Conservation (phyloP, 1,284 basidiomycete species). For the Porodaedalea pini region DNA sequence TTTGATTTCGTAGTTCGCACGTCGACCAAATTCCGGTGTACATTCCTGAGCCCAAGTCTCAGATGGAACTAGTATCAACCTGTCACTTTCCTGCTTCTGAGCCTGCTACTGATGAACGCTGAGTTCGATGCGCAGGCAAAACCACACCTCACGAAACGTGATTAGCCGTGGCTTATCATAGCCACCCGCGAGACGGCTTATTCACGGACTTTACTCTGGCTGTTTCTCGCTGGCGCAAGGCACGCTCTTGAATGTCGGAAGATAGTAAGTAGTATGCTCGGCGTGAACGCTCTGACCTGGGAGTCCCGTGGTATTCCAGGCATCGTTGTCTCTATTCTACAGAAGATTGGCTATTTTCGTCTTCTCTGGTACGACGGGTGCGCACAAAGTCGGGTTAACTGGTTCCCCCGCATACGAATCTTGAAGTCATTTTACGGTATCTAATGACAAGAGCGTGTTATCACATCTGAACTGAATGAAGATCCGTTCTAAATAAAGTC, state of each 20-base stretch:
- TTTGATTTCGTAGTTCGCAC: not conserved
- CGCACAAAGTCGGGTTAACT: not conserved
- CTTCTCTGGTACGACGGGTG: not conserved
- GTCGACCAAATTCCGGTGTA: not conserved
- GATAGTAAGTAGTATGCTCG: not conserved
- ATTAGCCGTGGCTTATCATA: not conserved
- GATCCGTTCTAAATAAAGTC: not conserved
- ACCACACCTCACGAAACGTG: not conserved
- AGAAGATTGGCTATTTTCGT: not conserved
- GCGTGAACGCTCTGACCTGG: not conserved
- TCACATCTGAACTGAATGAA: not conserved
- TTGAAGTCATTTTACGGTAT: not conserved
- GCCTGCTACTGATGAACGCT: not conserved
- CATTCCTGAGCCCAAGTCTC: not conserved
- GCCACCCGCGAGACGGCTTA: not conserved
- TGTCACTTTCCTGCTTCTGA: not conserved
- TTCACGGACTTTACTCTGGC: slow-evolving; percentile 12
- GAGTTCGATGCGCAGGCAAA: slow-evolving; percentile 5
- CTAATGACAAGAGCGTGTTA: not conserved
- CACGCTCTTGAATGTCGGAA: slow-evolving; percentile 4
- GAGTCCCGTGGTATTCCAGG: not conserved
- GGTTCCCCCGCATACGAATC: slow-evolving; percentile 5
- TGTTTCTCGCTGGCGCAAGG: not conserved
- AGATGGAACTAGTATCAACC: not conserved
- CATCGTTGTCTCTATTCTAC: not conserved